Evolutionary conservation across 768 basidiomycete genomes (phyloP).

Genomic region (Floccularia luteovirens): DNA sequence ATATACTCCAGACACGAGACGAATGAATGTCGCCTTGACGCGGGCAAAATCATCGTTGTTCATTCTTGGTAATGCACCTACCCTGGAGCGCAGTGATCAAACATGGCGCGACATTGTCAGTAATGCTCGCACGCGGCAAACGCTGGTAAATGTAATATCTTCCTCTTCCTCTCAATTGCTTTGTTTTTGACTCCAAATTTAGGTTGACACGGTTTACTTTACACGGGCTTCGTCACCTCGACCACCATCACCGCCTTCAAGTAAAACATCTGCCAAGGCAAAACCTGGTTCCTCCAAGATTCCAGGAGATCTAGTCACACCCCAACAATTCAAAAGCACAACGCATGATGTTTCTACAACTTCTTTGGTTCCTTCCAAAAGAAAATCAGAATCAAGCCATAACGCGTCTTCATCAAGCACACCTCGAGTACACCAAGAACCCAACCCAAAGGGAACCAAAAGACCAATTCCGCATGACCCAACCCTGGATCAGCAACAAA

Average conservation of each 20-base stretch:
- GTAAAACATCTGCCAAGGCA: conserved; percentile 4
- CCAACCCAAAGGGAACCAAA: conserved; percentile 9
- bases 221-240: conserved; percentile 13
- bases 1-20: conserved; percentile 50
- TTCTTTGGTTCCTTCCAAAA: too few species aligned
- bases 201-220: conserved; percentile 29
- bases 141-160: conserved; percentile 54
- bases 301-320: conserved; percentile 29
- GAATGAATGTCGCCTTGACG: conserved; percentile 99
- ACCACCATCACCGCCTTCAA: background rate
- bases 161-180: background rate
- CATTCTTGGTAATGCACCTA: conserved; percentile 85
- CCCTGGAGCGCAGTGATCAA: conserved; percentile 78
- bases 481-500: background rate
- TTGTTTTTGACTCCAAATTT: background rate
- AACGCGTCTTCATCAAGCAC: background rate
- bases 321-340: conserved; percentile 20
- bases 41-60: conserved; percentile 92
- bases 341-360: background rate
- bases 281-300: conserved; percentile 10
- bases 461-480: conserved; percentile 6
- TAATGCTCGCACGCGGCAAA: conserved; percentile 62
- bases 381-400: background rate
- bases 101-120: conserved; percentile 73
- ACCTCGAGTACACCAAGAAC: conserved; percentile 9